A percentile compares a stretch with the other conserved stretches of the same genome.
Evolutionary conservation across 148 eudicot genomes (phyloP).

Genomic region (Pharnaceum exiguum): DNA sequence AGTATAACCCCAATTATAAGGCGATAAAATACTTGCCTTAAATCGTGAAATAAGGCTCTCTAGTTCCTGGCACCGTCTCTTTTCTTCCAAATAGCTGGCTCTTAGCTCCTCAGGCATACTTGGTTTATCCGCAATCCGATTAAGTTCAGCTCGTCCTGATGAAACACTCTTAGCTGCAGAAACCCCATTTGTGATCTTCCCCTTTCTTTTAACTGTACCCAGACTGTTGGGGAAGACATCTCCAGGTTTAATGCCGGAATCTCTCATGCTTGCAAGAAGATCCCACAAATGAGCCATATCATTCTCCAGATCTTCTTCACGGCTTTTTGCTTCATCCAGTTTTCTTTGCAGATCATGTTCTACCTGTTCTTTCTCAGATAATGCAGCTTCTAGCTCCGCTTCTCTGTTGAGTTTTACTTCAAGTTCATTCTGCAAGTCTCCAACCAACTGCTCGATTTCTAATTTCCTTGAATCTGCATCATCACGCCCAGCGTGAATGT

Average conservation of each 20-base stretch:
- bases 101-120: slow-evolving; percentile 4
- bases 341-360: slow-evolving; percentile 41
- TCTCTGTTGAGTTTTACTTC: slow-evolving; percentile 49
- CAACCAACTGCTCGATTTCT: slow-evolving; percentile 29
- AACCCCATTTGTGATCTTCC: neutral
- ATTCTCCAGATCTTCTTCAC: slow-evolving; percentile 47
- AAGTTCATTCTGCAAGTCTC: slow-evolving; percentile 47
- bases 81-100: slow-evolving; percentile 9
- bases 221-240: neutral
- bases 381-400: slow-evolving; percentile 50
- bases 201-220: slow-evolving; percentile 14
- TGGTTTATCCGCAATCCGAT: neutral
- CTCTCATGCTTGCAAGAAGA: slow-evolving; percentile 44
- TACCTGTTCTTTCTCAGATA: slow-evolving; percentile 51
- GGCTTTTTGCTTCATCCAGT: slow-evolving; percentile 48
- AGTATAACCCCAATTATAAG: neutral
- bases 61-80: slow-evolving; percentile 6
- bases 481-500: slow-evolving; percentile 17
- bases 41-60: slow-evolving; percentile 17
- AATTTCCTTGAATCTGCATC: slow-evolving; percentile 25
- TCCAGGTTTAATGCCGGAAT: slow-evolving; percentile 10
- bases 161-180: neutral
- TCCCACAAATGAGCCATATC: slow-evolving; percentile 64
- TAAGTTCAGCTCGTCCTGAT: neutral
- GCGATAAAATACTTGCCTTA: slow-evolving; percentile 10